Evolutionary conservation across 192 early-diverging fungal species (phyloP), one percentile per base, ranked within the genome.

Genomic region (Backusella australiensis): DNA sequence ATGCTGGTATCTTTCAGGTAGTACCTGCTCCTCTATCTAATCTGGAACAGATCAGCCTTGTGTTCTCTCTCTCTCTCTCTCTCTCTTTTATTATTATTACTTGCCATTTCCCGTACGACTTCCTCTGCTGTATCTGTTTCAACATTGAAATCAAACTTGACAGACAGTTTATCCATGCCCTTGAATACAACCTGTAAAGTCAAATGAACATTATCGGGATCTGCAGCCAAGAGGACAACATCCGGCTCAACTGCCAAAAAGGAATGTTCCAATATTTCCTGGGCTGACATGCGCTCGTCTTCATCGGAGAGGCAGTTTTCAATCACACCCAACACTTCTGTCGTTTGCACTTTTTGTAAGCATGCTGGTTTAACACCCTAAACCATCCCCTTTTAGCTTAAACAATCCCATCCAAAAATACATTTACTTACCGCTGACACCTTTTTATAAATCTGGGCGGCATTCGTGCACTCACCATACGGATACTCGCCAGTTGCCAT

Each of bases 401-500:
- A n/a, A 34, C 15, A 41, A 15, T 12, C 15, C 19, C 26, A 36
- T 21, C 71, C 36, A 77, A 2, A 59, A n/a, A n/a, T n/a, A n/a
- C n/a, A n/a, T n/a, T 9, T 38, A 56, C 76, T 81, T 63, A 91
- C 81, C 3, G 82, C 75, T 1, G 90, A 88, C 41, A 96, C 94
- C 72, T 94, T 93, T 35, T 91, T 90, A 77, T 92, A 96, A 71
- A 96, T 94, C 74, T 95, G 93, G 8, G 93, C 91, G 52, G 91
- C 92, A 82, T 96, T 96, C 8, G 85, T 89, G 77, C 93, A 95
- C 74, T 96, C 95, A 15, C 83, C 85, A 83, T 95, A 96, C 1
- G 95, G 95, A 86, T 95, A 96, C 73, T 96, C 92, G 65, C 91
- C 91, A 19, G 93, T 95, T n/a, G 89, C 87, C 86, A 90, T 87